Percentiles rank a stretch among this genome's conserved stretches.
Evolutionary conservation across 176 grass and related monocot genomes (phyloP).

Genomic region (Aegilops tauschii): DNA sequence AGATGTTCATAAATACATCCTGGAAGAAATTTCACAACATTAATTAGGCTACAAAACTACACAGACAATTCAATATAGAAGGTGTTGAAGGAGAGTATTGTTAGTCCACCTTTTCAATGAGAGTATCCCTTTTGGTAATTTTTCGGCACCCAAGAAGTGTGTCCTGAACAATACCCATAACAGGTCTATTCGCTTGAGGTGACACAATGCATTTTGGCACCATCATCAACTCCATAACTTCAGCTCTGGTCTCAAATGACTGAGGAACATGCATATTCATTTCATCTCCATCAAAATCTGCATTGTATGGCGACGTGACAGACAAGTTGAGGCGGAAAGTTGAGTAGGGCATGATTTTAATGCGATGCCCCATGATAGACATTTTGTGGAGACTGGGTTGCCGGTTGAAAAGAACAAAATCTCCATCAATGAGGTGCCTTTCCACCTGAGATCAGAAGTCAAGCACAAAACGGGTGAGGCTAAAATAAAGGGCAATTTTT

Average conservation of each 20-base stretch:
- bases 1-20: constrained; percentile 99
- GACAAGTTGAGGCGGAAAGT: constrained; percentile 93
- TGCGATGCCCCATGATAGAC: constrained; percentile 98
- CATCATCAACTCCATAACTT: constrained; percentile 98
- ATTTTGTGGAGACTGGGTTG: constrained; percentile 99
- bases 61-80: not conserved
- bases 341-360: constrained; percentile 99
- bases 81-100: not conserved
- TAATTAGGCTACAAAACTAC: constrained; percentile 10
- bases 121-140: constrained; percentile 94
- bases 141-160: constrained; percentile 85
- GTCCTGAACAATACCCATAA: constrained; percentile 99
- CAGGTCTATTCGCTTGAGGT: constrained; percentile 88
- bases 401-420: constrained; percentile 95
- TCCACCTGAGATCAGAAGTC: constrained; percentile 57
- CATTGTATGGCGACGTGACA: constrained; percentile 98
- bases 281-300: constrained; percentile 98
- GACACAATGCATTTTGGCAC: constrained; percentile 99
- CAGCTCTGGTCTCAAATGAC: constrained; percentile 93
- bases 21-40: constrained; percentile 27
- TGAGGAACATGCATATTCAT: constrained; percentile 99
- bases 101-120: constrained; percentile 81
- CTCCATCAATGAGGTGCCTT: constrained; percentile 85
- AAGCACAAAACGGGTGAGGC: constrained; percentile 11
- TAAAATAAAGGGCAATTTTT: not conserved